Evolutionary conservation across 2,329 filamentous ascomycete species (phyloP).

Genomic region (Cryphonectria japonica): DNA sequence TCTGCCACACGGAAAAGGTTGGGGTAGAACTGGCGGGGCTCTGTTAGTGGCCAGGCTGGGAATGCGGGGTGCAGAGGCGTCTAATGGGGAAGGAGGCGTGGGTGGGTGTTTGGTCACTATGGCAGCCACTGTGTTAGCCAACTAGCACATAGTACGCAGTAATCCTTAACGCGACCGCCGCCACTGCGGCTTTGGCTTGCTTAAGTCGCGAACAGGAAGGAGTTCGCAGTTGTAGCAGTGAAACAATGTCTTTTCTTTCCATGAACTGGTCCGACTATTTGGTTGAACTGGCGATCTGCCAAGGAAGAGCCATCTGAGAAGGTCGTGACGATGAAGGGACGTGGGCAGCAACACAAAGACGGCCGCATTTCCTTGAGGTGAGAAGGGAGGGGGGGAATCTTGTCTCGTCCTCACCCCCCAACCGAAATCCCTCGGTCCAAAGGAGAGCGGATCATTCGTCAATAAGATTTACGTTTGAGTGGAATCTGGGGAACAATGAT

Average conservation of each 20-base stretch:
- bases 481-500: slow-evolving; percentile 7
- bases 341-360: too few species aligned
- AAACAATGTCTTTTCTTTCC: not conserved
- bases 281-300: not conserved
- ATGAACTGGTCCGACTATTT: not conserved
- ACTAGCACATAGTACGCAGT: not conserved
- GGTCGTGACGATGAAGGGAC: too few species aligned
- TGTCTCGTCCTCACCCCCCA: not conserved
- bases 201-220: not conserved
- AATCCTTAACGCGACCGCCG: not conserved
- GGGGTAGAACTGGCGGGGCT: slow-evolving; percentile 5
- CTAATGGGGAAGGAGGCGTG: not conserved
- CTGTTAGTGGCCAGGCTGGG: not conserved
- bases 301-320: too few species aligned
- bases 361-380: too few species aligned
- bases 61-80: slow-evolving; percentile 12
- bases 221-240: too few species aligned
- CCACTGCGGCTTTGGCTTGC: not conserved
- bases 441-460: slow-evolving; percentile 13
- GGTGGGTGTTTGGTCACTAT: not conserved
- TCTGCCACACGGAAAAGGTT: not conserved
- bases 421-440: slow-evolving; percentile 17
- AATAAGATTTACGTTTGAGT: not conserved
- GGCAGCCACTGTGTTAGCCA: not conserved
- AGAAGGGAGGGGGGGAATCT: not conserved